phyloP scores from a whole-genome alignment of 768 basidiomycete species.

The Leucosporidium creatinivorum region DNA sequence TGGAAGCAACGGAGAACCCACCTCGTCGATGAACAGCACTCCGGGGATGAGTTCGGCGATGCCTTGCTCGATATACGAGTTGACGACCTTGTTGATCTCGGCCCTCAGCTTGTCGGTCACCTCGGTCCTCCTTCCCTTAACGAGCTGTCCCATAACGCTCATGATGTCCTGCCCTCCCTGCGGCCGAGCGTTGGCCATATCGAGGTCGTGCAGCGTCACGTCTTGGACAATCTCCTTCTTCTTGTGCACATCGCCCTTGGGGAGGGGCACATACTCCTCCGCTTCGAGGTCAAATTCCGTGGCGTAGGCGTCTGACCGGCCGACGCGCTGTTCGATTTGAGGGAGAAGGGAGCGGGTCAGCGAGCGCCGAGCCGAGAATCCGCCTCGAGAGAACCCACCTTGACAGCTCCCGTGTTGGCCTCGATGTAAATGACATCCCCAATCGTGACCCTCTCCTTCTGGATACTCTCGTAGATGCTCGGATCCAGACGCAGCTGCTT shows the following conservation, averaged over 20 bases:
- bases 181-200: conserved; percentile 91
- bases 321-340: conserved; percentile 61
- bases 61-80: conserved; percentile 94
- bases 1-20: conserved; percentile 43
- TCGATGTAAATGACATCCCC: conserved; percentile 98
- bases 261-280: conserved; percentile 94
- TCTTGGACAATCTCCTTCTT: conserved; percentile 92
- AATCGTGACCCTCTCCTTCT: conserved; percentile 92
- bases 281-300: conserved; percentile 96
- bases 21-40: conserved; percentile 98
- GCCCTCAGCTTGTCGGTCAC: conserved; percentile 91
- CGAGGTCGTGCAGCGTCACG: conserved; percentile 87
- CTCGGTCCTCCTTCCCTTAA: conserved; percentile 88
- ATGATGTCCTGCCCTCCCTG: conserved; percentile 95
- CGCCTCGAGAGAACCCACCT: conserved; percentile 56
- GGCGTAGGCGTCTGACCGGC: conserved; percentile 93
- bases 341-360: not conserved
- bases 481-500: conserved; percentile 93
- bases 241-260: conserved; percentile 95
- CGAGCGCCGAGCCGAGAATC: too few relatives aligned
- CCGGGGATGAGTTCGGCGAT: conserved; percentile 97
- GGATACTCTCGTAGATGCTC: conserved; percentile 89
- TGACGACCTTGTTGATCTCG: conserved; percentile 96
- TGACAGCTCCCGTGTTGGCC: conserved; percentile 86
- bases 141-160: conserved; percentile 86